A percentile compares a stretch with the other conserved stretches of the same genome.
Evolutionary conservation across 306 rosid genomes (phyloP).

Genomic region (Notholithocarpus densiflorus): DNA sequence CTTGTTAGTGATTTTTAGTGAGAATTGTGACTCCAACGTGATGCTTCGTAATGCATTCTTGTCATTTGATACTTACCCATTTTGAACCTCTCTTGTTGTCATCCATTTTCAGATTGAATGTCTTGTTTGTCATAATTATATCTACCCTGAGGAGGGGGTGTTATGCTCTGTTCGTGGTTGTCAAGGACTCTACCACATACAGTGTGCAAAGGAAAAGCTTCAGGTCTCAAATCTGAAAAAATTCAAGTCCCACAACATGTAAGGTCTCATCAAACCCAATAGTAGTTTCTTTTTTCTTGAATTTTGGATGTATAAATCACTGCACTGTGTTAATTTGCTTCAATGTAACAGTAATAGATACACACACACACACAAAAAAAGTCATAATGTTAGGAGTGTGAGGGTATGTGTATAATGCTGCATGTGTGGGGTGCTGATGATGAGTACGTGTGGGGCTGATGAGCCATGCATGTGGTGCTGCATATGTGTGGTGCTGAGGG

Average conservation of each 20-base stretch:
- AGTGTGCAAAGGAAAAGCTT: constrained; percentile 52
- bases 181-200: constrained; percentile 48
- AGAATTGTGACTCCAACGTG: background rate
- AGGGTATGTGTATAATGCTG: too few relatives aligned
- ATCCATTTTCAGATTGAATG: constrained; percentile 55
- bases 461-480: too few relatives aligned
- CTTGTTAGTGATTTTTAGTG: background rate
- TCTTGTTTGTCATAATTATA: constrained; percentile 39
- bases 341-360: background rate
- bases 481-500: too few relatives aligned
- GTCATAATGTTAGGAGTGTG: background rate
- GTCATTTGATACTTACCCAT: background rate
- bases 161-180: constrained; percentile 73
- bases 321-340: background rate
- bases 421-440: too few relatives aligned
- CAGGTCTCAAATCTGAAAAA: constrained; percentile 44
- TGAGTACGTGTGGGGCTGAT: too few relatives aligned
- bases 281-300: background rate
- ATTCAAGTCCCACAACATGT: constrained; percentile 94
- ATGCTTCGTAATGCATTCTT: background rate
- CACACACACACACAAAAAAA: too few relatives aligned
- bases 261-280: constrained; percentile 19
- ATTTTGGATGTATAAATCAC: background rate
- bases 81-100: background rate
- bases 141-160: constrained; percentile 52